These are phyloP conservation scores for Coix lacrymajobi DNA, from an alignment of 176 grass and related monocot genomes.

Conservation along the genomic window DNA sequence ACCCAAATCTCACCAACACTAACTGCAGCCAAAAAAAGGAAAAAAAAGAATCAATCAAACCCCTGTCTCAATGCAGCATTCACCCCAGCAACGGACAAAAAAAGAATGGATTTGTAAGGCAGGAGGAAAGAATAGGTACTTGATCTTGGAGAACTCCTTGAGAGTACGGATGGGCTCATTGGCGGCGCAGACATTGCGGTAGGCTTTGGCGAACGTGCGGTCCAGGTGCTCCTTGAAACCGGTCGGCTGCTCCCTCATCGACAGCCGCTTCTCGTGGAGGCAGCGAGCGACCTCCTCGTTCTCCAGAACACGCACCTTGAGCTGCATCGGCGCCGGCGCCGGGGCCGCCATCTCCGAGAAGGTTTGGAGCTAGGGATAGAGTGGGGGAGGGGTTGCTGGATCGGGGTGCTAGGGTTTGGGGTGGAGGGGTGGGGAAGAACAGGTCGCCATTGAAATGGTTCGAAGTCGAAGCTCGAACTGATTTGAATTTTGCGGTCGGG, in stretches of 20 bases:
- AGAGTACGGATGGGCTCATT: slow-evolving; percentile 65
- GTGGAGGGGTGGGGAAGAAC: background rate
- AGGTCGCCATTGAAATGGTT: background rate
- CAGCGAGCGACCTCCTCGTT: slow-evolving; percentile 64
- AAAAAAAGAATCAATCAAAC: background rate
- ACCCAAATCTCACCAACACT: background rate
- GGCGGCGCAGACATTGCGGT: slow-evolving; percentile 55
- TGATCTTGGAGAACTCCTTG: slow-evolving; percentile 76
- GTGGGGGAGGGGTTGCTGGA: background rate
- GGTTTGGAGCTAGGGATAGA: background rate
- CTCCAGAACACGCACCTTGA: slow-evolving; percentile 44
- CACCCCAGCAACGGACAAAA: background rate
- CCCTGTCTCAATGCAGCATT: background rate
- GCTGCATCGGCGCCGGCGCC: slow-evolving; percentile 28
- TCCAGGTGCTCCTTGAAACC: slow-evolving; percentile 57
- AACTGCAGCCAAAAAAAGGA: background rate
- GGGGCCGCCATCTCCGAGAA: slow-evolving; percentile 14
- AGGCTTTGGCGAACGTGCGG: slow-evolving; percentile 51
- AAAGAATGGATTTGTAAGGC: background rate
- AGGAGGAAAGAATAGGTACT: slow-evolving; percentile 20
- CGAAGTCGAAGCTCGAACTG: background rate
- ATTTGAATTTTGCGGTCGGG: background rate
- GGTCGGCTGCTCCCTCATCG: slow-evolving; percentile 43
- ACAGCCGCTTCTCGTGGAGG: slow-evolving; percentile 62
- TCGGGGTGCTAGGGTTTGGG: background rate